Percentiles rank a stretch among this genome's conserved stretches.
Conservation (phyloP, 2,329 filamentous ascomycete genomes). For the Clonostachys chloroleuca region DNA sequence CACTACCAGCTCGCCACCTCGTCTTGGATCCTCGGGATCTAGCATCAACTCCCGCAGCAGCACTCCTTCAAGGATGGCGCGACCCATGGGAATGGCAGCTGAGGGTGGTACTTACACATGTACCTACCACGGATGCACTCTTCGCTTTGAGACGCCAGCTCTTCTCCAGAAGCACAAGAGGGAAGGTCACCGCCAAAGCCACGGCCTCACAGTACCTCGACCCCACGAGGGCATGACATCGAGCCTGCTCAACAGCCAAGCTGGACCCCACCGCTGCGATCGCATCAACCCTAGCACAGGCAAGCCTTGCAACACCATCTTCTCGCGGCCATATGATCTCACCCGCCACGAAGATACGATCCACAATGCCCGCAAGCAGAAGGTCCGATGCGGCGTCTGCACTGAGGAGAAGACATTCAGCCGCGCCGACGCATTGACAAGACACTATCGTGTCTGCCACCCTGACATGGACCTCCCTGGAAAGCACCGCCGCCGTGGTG, state of each 20-base stretch:
- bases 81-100: constrained; percentile 61
- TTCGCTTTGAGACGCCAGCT: constrained; percentile 82
- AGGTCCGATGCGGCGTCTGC: constrained; percentile 88
- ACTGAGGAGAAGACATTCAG: constrained; percentile 97
- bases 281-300: constrained; percentile 92
- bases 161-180: constrained; percentile 94
- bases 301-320: constrained; percentile 90
- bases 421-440: constrained; percentile 86
- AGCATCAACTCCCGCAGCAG: constrained; percentile 22
- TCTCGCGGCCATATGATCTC: constrained; percentile 93
- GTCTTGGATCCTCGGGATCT: constrained; percentile 37
- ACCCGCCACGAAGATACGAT: constrained; percentile 97
- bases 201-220: constrained; percentile 25
- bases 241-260: constrained; percentile 73
- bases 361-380: constrained; percentile 90
- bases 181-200: constrained; percentile 81
- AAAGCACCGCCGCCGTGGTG: constrained; percentile 36
- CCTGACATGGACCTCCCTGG: constrained; percentile 82
- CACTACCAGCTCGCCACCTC: constrained; percentile 23
- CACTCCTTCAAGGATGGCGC: constrained; percentile 28
- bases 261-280: constrained; percentile 88
- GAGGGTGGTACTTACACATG: constrained; percentile 92
- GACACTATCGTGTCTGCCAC: constrained; percentile 93
- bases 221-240: constrained; percentile 37
- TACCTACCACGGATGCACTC: constrained; percentile 86